Percentiles rank a stretch among this genome's conserved stretches.
Evolutionary conservation across 768 basidiomycete genomes (phyloP).

Genomic region (Russula lepida): DNA sequence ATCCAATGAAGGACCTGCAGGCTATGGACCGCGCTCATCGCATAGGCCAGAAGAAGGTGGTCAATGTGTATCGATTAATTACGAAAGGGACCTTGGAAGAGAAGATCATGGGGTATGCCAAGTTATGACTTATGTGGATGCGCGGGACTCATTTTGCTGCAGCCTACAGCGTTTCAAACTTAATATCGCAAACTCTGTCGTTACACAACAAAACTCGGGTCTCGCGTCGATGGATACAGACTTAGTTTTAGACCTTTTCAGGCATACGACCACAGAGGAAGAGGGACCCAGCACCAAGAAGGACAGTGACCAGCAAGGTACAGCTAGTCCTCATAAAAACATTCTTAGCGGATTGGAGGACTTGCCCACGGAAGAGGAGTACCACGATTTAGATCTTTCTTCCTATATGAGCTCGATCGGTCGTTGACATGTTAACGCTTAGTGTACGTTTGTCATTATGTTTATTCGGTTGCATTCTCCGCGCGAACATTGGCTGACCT

Average conservation of each 20-base stretch:
- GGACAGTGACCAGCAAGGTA: conserved; percentile 36
- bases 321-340: conserved; percentile 68
- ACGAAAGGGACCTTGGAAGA: conserved; percentile 97
- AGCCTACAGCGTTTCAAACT: conserved; percentile 98
- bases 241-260: conserved; percentile 90
- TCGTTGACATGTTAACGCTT: conserved; percentile 34
- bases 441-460: conserved; percentile 24
- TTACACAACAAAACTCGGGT: conserved; percentile 95
- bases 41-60: conserved; percentile 97
- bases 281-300: conserved; percentile 55
- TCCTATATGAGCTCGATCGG: conserved; percentile 84
- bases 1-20: conserved; percentile 98
- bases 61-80: conserved; percentile 95
- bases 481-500: conserved; percentile 9
- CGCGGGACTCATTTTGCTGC: conserved; percentile 16
- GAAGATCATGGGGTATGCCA: conserved; percentile 95
- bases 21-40: conserved; percentile 99
- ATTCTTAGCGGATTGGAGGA: conserved; percentile 86
- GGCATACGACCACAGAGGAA: conserved; percentile 65
- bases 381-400: conserved; percentile 76
- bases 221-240: conserved; percentile 95
- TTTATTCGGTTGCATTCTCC: conserved; percentile 20
- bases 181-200: conserved; percentile 93
- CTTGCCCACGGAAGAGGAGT: conserved; percentile 87
- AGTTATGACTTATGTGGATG: not conserved